Evolutionary conservation across 805 yeast genomes (phyloP), one percentile per base, ranked within the genome.

Genomic region (Wickerhamomyces bovis): DNA sequence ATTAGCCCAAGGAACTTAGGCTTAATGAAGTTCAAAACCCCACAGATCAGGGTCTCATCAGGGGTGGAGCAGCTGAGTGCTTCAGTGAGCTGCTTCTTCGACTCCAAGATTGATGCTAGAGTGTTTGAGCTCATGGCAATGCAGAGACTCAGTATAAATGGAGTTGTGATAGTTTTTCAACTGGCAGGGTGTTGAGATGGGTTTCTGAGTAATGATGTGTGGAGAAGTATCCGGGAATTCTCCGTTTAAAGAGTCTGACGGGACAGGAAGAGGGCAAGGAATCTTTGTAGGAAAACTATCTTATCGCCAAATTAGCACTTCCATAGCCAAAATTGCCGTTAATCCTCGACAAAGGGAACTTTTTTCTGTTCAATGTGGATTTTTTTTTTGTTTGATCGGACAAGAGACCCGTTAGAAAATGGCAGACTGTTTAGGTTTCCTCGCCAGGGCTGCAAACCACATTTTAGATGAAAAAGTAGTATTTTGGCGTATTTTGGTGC

Each of bases 21-120:
- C 47, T 79, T 80, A 16, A 73, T 65, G 46, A 75, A 69, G 44
- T 70, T 70, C 49, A 75, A 63, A 28, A 76, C 66, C 2, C 85
- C 85, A 8, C 49, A 44, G 10, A 60, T 52, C 41, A 56, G 43
- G 10, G 48, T 26, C 15, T 51, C 54, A 38, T 60, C 64, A 3
- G 60, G 58, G 2, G 48, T 41, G n/a, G 44, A 42, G 6, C 49
- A 43, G 0, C 39, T 13, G 9, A 60, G 46, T 0, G 50, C 39
- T 2, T 38, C 46, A 7, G 25, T 19, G 6, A 56, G 33, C 19
- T 53, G 55, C 9, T 16, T 41, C 19, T 48, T 48, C 16, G 58
- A 51, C 20, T 50, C 48, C 6, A 41, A 39, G 4, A 53, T 36
- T 2, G 39, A 16, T n/a, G 39, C 23, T 9, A 36, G 7, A 4